phyloP scores from a whole-genome alignment of 139 green algal genomes.

The Chlorella sp. region DNA sequence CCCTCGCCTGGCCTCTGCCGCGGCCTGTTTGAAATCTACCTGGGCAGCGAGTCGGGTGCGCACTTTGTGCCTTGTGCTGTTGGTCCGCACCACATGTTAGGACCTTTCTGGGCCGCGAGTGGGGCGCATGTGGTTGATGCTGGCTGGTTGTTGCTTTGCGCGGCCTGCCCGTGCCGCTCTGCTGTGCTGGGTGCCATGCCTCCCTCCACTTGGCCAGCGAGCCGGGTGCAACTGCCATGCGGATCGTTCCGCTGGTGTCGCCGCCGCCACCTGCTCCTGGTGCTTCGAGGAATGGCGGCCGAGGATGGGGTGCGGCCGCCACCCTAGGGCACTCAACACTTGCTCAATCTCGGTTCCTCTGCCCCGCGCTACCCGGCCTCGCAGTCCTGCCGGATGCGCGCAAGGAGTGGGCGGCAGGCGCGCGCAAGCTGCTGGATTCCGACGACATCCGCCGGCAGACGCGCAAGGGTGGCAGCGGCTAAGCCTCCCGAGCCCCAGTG shows the following conservation, averaged over 20 bases:
- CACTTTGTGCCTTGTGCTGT: too few relatives aligned
- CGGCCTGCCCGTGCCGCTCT: too few relatives aligned
- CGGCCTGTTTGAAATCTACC: constrained; percentile 77
- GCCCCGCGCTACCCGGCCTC: background rate
- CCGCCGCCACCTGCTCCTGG: too few relatives aligned
- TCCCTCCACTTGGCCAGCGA: too few relatives aligned
- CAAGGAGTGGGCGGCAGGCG: constrained; percentile 41
- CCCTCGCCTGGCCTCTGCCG: constrained; percentile 63
- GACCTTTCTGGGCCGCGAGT: background rate
- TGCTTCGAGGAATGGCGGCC: too few relatives aligned
- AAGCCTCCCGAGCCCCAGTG: background rate
- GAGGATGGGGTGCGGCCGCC: too few relatives aligned
- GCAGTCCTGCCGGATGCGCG: constrained; percentile 39
- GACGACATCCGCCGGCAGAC: constrained; percentile 47
- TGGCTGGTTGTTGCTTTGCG: background rate
- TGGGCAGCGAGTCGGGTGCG: constrained; percentile 28
- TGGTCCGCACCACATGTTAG: too few relatives aligned
- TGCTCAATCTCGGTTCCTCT: too few relatives aligned
- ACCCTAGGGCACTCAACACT: too few relatives aligned
- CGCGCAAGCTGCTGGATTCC: constrained; percentile 35
- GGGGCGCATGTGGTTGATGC: background rate
- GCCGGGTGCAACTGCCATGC: too few relatives aligned
- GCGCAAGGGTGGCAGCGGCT: constrained; percentile 44
- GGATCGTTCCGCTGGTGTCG: too few relatives aligned
- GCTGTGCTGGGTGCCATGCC: too few relatives aligned